Conservation (phyloP, 164 flowering plant genomes). For the Houttuynia cordata region DNA sequence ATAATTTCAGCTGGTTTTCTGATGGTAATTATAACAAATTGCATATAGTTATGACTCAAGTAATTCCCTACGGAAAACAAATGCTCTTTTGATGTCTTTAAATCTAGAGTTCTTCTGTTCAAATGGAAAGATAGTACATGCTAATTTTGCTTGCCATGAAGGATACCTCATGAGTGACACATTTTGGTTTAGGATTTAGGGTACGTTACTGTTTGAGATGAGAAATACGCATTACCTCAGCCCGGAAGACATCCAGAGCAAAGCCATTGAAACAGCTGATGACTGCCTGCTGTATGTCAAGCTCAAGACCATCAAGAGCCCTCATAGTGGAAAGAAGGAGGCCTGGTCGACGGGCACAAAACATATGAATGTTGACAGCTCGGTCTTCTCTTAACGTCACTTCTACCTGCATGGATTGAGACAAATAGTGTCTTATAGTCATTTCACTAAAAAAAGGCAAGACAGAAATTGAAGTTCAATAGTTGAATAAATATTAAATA, state of each 20-base stretch:
- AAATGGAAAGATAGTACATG: no score
- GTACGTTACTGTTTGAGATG: neutral
- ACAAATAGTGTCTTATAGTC: no score
- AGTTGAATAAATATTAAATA: no score
- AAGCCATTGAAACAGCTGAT: constrained; percentile 97
- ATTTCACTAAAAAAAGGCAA: no score
- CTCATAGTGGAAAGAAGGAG: constrained; percentile 77
- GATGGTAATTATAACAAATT: neutral
- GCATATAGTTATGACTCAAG: no score
- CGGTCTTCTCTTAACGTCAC: constrained; percentile 85
- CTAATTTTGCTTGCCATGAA: no score
- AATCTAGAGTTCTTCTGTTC: no score
- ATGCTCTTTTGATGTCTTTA: no score
- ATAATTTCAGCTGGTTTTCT: neutral
- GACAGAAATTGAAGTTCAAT: no score
- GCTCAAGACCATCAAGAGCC: constrained; percentile 75
- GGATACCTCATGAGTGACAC: neutral
- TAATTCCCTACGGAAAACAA: no score
- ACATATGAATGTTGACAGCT: constrained; percentile 94
- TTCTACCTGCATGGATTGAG: constrained; percentile 43
- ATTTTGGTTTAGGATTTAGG: neutral
- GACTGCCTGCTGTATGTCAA: constrained; percentile 89
- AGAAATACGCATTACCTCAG: constrained; percentile 51
- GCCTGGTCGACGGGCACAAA: constrained; percentile 80
- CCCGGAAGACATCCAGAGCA: constrained; percentile 81